phyloP scores from a whole-genome alignment of 2,329 filamentous ascomycete genomes.

The Cercospora beticola region DNA sequence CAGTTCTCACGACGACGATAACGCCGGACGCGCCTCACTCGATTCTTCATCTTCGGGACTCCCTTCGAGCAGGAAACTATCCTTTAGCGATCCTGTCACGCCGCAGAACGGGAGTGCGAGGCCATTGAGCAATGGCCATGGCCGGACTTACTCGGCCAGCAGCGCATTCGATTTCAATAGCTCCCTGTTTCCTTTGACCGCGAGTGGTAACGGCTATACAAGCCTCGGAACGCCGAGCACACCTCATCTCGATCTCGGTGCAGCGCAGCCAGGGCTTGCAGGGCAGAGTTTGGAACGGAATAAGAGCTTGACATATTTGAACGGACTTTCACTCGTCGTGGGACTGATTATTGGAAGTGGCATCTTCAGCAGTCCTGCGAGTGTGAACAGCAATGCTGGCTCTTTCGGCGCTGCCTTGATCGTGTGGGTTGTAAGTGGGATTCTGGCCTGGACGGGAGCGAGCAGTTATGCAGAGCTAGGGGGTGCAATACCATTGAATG shows the following conservation, averaged over 20 bases:
- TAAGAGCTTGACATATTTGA: constrained; percentile 92
- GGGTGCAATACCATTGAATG: constrained; percentile 92
- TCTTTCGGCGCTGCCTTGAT: constrained; percentile 86
- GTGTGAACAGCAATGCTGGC: constrained; percentile 87
- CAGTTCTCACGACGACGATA: constrained; percentile 60
- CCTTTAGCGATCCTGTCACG: constrained; percentile 66
- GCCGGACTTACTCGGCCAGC: constrained; percentile 73
- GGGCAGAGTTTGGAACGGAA: constrained; percentile 75
- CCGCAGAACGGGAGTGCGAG: constrained; percentile 55
- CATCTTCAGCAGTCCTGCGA: constrained; percentile 91
- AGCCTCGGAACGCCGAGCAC: constrained; percentile 76
- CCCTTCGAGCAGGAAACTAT: constrained; percentile 80
- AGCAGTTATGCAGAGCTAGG: constrained; percentile 94
- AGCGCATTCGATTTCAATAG: constrained; percentile 96
- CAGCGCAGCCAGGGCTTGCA: constrained; percentile 6
- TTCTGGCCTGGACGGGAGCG: constrained; percentile 93
- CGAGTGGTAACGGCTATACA: constrained; percentile 71
- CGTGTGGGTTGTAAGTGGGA: constrained; percentile 88
- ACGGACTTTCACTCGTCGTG: constrained; percentile 86
- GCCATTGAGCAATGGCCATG: constrained; percentile 52
- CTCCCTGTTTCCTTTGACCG: constrained; percentile 87
- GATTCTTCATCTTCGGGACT: constrained; percentile 71
- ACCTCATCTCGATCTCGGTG: constrained; percentile 42
- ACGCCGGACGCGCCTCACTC: constrained; percentile 62
- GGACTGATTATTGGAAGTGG: constrained; percentile 94